phyloP scores from a whole-genome alignment of 345 rosid species.

The Acer negundo region DNA sequence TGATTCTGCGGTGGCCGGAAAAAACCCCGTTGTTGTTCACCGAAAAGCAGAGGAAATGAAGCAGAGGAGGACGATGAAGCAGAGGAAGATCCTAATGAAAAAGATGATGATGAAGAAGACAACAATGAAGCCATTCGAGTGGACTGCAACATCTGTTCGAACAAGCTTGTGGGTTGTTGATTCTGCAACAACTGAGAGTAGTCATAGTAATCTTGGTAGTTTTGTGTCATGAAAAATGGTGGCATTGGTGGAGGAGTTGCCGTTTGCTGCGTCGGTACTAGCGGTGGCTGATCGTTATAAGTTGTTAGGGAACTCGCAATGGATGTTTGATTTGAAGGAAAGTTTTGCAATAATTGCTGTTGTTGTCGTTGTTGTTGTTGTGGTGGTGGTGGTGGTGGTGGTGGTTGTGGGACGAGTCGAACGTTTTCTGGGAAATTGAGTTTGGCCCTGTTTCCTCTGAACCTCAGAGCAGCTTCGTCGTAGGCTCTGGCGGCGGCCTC shows the following conservation, averaged over 20 bases:
- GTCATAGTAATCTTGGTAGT: constrained; percentile 43
- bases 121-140: constrained; percentile 34
- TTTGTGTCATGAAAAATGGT: constrained; percentile 26
- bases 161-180: constrained; percentile 26
- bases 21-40: constrained; percentile 32
- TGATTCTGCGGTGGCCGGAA: constrained; percentile 29
- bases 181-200: constrained; percentile 55
- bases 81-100: constrained; percentile 25
- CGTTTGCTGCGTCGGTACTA: constrained; percentile 4
- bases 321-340: constrained; percentile 24
- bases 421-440: constrained; percentile 81
- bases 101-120: constrained; percentile 23
- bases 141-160: constrained; percentile 39
- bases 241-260: constrained; percentile 15
- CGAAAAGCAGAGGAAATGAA: constrained; percentile 50
- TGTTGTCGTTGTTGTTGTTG: not conserved
- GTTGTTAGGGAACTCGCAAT: constrained; percentile 19
- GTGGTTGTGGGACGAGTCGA: constrained; percentile 29
- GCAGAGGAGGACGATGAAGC: constrained; percentile 34
- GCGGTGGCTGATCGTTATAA: not conserved
- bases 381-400: constrained; percentile 13
- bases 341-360: constrained; percentile 22
- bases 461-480: constrained; percentile 82
- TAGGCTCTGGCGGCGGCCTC: constrained; percentile 91
- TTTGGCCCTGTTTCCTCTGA: constrained; percentile 84